Conservation (phyloP, 2,329 filamentous ascomycete genomes). For the Penicillium verrucosum region DNA sequence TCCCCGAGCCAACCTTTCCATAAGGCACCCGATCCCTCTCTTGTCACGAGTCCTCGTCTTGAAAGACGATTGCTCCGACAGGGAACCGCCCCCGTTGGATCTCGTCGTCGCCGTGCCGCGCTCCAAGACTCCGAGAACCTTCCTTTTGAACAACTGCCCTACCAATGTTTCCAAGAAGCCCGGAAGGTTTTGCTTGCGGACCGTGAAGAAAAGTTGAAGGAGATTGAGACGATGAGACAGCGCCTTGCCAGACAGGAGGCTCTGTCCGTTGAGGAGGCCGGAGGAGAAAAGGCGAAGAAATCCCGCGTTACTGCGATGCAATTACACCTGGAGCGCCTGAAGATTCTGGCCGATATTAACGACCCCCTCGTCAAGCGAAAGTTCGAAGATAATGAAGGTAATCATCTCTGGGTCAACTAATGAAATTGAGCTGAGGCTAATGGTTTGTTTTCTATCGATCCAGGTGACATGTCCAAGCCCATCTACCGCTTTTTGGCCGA, state of each 20-base stretch:
- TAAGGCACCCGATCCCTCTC: slow-evolving; percentile 58
- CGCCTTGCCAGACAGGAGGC: slow-evolving; percentile 67
- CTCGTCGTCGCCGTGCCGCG: slow-evolving; percentile 75
- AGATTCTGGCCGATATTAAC: slow-evolving; percentile 90
- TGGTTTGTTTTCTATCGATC: slow-evolving; percentile 2
- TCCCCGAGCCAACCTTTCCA: slow-evolving; percentile 40
- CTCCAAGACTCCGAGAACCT: slow-evolving; percentile 63
- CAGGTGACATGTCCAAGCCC: slow-evolving; percentile 92
- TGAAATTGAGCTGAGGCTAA: slow-evolving; percentile 19
- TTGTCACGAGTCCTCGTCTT: slow-evolving; percentile 61
- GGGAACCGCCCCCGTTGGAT: slow-evolving; percentile 73
- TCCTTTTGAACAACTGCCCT: slow-evolving; percentile 90
- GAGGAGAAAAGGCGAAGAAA: slow-evolving; percentile 64
- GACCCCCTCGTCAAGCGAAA: slow-evolving; percentile 89
- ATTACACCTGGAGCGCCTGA: slow-evolving; percentile 69
- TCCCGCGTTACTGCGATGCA: slow-evolving; percentile 67
- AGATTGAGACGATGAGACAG: slow-evolving; percentile 65
- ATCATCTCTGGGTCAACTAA: not conserved
- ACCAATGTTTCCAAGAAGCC: slow-evolving; percentile 97
- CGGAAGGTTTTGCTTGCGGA: slow-evolving; percentile 77
- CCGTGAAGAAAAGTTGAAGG: slow-evolving; percentile 71
- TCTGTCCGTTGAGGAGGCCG: slow-evolving; percentile 56
- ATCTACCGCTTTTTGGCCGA: slow-evolving; percentile 91
- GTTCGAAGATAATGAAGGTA: slow-evolving; percentile 89
- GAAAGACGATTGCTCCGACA: slow-evolving; percentile 67